Evolutionary conservation across 306 rosid species (phyloP), one percentile per base, ranked within the genome.

Genomic region (Pyrus communis): DNA sequence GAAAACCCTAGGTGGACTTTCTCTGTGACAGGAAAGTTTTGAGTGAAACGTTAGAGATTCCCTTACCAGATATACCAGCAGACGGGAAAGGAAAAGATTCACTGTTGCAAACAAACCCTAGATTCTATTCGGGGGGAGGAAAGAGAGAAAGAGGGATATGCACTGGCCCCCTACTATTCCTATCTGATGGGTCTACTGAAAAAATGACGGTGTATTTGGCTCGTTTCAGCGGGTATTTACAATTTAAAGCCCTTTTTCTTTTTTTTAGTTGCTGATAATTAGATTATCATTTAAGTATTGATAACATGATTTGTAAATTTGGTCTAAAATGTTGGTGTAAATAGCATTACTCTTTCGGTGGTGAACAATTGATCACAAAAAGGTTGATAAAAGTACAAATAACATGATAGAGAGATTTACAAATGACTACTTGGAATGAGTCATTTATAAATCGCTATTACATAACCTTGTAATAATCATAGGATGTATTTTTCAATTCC

Each of bases 91-190:
- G 52, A 51, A 70, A 65, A 85, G 85, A 84, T 74, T 85, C 89
- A 85, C 87, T 80, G 82, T 80, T 79, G 25, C 77, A 74, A 82
- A 91, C 75, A 80, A 80, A 88, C 93, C 93, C 96, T 88, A 91
- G 88, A 87, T 80, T 87, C 74, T 85, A 69, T 82, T 76, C 40
- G 25, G 63, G 58, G 58, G 67, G 72, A 74, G 74, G 77, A 81
- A 59, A 78, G 73, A 78, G 73, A 67, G 19, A 67, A 54, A 52
- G 62, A 72, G 49, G 30, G 82, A 81, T 9, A 30, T 38, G 73
- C 15, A 15, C 0, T 35, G n/a, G 63, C 23, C 64, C 45, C 55
- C 55, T 49, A 21, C 3, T 5, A 0, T 49, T 77, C 51, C 9
- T 60, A 18, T 64, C 13, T 8, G 10, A 49, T 61, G 78, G 73